Base-by-base conservation (phyloP, 352 stramenopile genomes). In the Aphanomyces astaci region DNA sequence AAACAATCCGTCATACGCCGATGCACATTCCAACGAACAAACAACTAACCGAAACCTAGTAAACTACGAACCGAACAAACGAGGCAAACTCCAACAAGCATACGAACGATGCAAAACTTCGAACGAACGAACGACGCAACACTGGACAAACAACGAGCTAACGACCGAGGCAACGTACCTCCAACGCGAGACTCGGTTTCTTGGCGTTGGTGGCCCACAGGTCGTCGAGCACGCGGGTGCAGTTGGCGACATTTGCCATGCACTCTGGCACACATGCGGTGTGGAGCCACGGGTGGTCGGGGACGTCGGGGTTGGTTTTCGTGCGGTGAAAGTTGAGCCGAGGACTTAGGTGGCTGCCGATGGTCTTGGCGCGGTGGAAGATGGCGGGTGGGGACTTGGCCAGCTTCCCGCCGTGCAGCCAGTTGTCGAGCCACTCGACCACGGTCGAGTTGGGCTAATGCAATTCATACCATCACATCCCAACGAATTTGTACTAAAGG, bases 201-300 rank as follows among this genome's bases (percentile, higher is more conserved):
- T 56, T 68, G 53, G 72, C n/a, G 40, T 11, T 65, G 19, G 28
- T 64, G 36, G 2, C 72, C 53, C 48, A 55, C n/a, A 28, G 22
- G 2, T 59, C 51, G 1, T 60, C 54, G n/a, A 86, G 72, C 2
- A 33, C 17, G 1, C 75, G 36, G 0, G 76, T 82, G 9, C 78
- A 56, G 17, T 66, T 28, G 1, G 48, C 49, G 2, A 86, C 62
- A 0, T 48, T 27, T 7, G 70, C 36, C 10, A 62, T 69, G 57
- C 78, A 84, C 1, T 19, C 32, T 5, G 52, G 27, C 30, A 30
- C n/a, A 30, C 52, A 62, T 11, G 25, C 3, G 27, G 52, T 62
- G 7, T 43, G 5, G 5, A 62, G 25, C 52, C 52, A 62, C 30
- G 52, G 13, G 27, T 32, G 52, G n/a, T 57, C 13, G 4, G 28